Evolutionary conservation across 106 monocot genomes (phyloP), one percentile per base, ranked within the genome.

Genomic region (Dendrobium chrysotoxum): DNA sequence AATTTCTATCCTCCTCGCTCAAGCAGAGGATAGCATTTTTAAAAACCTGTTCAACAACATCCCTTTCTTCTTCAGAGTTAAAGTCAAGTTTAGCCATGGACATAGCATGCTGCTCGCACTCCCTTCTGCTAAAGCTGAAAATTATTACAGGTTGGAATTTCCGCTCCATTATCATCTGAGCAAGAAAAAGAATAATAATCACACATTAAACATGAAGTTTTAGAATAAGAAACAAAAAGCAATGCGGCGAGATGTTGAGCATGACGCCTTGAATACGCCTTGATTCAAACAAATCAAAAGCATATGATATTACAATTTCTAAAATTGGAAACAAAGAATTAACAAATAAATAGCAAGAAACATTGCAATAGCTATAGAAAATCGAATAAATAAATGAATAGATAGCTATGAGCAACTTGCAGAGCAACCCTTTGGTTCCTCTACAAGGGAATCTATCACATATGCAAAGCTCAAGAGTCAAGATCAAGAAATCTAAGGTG

Each of bases 11-110:
- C 82, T 99, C 99, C 82, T 95, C 99, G 64, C 68, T 91, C 84
- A 99, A 82, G 85, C 93, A 93, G 54, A 90, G 83, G 38, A 99
- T 80, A 3, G 95, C 99, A 85, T 85, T 99, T 35, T 66, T 78
- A 79, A 99, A 99, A 82, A 99, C 99, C 67, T 99, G 90, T 26
- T 95, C 91, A 72, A 99, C 89, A 79, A 78, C 73, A 78, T 87
- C 93, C 80, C 91, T 99, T 68, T 99, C 99, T 21, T 99, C 99
- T 74, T 84, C 75, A 45, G 84, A 81, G 80, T 99, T 99, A 74
- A 99, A 99, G 80, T 99, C 95, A 85, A 99, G 99, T 77, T 95
- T 99, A 40, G 99, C 85, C 95, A 99, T 99, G 41, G 95, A 99
- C 94, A 95, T 81, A 53, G 99, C 99, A 85, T 95, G 88, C 38